Conservation (phyloP, 208 protist species). For the Acanthamoeba rhysodes region DNA sequence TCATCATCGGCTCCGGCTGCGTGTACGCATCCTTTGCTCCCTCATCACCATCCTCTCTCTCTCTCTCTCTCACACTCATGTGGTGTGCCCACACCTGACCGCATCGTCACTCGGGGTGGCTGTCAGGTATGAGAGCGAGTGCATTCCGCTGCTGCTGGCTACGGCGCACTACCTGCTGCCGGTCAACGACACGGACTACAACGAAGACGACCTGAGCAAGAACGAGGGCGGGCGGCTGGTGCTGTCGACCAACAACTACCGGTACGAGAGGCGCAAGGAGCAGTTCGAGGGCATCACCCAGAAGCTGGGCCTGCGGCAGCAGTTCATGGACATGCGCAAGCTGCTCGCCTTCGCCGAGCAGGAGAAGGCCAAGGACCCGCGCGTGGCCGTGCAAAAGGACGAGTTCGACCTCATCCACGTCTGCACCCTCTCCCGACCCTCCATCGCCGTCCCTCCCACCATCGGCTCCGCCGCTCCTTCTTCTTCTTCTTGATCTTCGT, state of each 20-base stretch:
- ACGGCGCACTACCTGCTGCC: constrained; percentile 36
- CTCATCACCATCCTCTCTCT: not conserved
- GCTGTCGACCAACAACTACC: constrained; percentile 29
- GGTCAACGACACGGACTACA: constrained; percentile 24
- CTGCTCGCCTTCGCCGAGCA: constrained; percentile 43
- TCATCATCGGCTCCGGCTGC: constrained; percentile 43
- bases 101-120: not conserved
- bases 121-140: constrained; percentile 35
- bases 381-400: constrained; percentile 8
- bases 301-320: constrained; percentile 32
- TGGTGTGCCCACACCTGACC: no score
- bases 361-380: constrained; percentile 39
- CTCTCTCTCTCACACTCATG: no score
- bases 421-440: constrained; percentile 10
- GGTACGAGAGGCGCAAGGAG: constrained; percentile 8
- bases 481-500: not conserved
- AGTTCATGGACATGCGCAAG: constrained; percentile 56
- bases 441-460: not conserved
- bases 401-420: constrained; percentile 46
- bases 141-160: constrained; percentile 5
- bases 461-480: not conserved
- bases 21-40: not conserved
- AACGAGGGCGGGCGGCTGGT: constrained; percentile 39
- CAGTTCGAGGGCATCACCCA: constrained; percentile 30
- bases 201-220: constrained; percentile 51